Evolutionary conservation across 306 rosid genomes (phyloP).

Genomic region (Myrica gale): DNA sequence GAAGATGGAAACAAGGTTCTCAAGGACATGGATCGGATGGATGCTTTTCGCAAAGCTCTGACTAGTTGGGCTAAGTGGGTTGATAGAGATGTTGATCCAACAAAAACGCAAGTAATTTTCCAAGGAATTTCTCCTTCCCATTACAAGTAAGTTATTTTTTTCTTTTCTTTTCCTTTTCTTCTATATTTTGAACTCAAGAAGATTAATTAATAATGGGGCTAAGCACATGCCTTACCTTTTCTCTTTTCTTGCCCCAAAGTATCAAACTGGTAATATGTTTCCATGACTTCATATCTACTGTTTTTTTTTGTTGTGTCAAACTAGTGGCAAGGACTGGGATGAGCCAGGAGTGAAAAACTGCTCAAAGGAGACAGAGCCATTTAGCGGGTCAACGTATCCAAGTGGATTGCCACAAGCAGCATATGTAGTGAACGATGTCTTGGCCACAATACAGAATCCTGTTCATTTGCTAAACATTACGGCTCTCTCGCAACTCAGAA

Average conservation of each 20-base stretch:
- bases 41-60: conserved; percentile 50
- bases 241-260: neutral
- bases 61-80: conserved; percentile 79
- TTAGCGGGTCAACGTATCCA: conserved; percentile 48
- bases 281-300: neutral
- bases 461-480: conserved; percentile 60
- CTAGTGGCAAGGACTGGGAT: conserved; percentile 53
- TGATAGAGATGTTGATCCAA: conserved; percentile 37
- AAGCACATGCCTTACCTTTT: no score
- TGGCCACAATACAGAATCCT: conserved; percentile 36
- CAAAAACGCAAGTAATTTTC: conserved; percentile 49
- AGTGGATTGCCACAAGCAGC: conserved; percentile 44
- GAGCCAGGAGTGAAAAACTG: conserved; percentile 50
- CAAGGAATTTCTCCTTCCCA: conserved; percentile 76
- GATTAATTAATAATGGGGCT: no score
- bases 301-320: neutral
- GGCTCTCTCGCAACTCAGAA: conserved; percentile 62
- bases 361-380: conserved; percentile 49
- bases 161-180: neutral
- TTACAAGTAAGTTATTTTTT: conserved; percentile 43
- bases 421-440: conserved; percentile 39
- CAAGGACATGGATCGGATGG: conserved; percentile 71
- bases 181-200: neutral
- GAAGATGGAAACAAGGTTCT: conserved; percentile 40
- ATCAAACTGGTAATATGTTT: neutral